Base-by-base conservation (phyloP, 1,284 basidiomycete genomes). In the Xanthoconium separans region DNA sequence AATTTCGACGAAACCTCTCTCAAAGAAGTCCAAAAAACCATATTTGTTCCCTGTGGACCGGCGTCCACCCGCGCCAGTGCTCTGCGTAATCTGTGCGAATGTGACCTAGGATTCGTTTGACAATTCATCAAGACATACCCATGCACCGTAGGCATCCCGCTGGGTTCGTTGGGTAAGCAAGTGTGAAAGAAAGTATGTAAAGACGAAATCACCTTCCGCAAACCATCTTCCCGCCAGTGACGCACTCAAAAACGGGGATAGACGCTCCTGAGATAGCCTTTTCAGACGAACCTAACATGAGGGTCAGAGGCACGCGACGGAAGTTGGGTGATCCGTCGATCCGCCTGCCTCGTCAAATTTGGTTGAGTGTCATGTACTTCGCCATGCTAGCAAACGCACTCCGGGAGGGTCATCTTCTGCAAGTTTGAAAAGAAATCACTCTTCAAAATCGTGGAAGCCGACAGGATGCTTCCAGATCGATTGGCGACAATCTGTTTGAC, bases 371-470 rank as follows among this genome's bases (percentile, higher is more conserved):
- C 41, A 44, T 29, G 20, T n/a, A 15, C 18, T 39, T 44, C 37
- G 11, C n/a, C 13, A 50, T 1, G 5, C 40, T 34, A 13, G 48
- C 30, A 33, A 9, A 77, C 87, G 51, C 61, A 94, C 88, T 97
- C 95, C 0, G 93, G 91, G 5, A 98, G 75, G 12, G 91, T 91
- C 86, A 96, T 93, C 75, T 97, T 97, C 73, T 98, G 95, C 46
- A 98, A 69, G 61, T 93, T 93, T 2, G 85, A 87, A 81, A 98
- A 98, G 76, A 98, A 95, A 72, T 98, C 95, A 53, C 92, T 95
- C 76, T 99, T 99, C 66, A 99, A 79, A 65, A 99, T 98, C 1
- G 95, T 96, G 13, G 89, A 93, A 0, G 92, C 90, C 4, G 93
- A 96, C 1, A 99, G 74, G 56, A 99, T 92, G 54, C 81, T 86